These are phyloP conservation scores for Leishmania tarentolae DNA, from an alignment of 208 protist genomes.

Conservation along the genomic window DNA sequence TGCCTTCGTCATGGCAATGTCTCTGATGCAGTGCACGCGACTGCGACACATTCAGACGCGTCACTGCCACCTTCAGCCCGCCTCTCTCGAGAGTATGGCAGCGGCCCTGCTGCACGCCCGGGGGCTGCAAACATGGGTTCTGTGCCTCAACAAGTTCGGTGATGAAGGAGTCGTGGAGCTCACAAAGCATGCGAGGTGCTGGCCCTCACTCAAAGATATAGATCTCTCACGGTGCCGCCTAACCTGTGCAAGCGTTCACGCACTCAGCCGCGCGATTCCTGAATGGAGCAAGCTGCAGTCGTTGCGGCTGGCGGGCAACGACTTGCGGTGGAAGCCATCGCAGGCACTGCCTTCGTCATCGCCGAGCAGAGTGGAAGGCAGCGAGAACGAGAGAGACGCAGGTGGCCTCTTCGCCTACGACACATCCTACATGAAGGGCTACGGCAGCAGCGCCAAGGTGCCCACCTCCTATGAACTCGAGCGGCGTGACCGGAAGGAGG, in stretches of 20 bases:
- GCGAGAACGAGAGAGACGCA: constrained; percentile 6
- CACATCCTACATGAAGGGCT: constrained; percentile 46
- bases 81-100: constrained; percentile 30
- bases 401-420: constrained; percentile 72
- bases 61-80: constrained; percentile 53
- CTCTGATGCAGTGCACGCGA: constrained; percentile 42
- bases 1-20: constrained; percentile 47
- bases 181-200: constrained; percentile 38
- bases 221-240: constrained; percentile 79
- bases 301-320: constrained; percentile 69
- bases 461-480: constrained; percentile 82
- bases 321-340: constrained; percentile 31
- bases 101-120: constrained; percentile 38
- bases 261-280: constrained; percentile 39
- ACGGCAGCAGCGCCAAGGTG: constrained; percentile 43
- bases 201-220: constrained; percentile 53
- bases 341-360: neutral
- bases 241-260: constrained; percentile 35
- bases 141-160: constrained; percentile 63
- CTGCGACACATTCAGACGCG: constrained; percentile 55
- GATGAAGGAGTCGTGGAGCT: constrained; percentile 52
- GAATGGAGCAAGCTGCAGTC: constrained; percentile 38
- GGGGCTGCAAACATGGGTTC: constrained; percentile 37
- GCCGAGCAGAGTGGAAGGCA: neutral
- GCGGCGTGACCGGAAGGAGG: constrained; percentile 58